A percentile compares a stretch with the other conserved stretches of the same genome.
These are phyloP conservation scores for Solanum phureja DNA, from an alignment of 257 asterid species.

Conservation along the genomic window DNA sequence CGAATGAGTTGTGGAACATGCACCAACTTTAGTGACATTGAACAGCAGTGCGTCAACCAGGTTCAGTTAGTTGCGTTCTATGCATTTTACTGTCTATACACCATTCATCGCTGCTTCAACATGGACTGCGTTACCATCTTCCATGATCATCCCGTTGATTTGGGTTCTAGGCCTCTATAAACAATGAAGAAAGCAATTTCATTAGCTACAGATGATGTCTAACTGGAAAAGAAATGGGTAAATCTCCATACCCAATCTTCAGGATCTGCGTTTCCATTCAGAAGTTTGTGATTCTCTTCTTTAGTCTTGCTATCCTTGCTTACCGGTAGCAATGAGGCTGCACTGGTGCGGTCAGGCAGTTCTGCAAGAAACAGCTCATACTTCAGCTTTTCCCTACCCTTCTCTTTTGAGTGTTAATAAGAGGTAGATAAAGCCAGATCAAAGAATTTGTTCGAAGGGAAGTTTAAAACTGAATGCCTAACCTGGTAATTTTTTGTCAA, in stretches of 20 bases:
- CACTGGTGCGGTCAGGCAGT: constrained; percentile 68
- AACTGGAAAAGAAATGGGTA: background rate
- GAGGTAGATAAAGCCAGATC: background rate
- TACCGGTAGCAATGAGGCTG: constrained; percentile 54
- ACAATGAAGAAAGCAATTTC: background rate
- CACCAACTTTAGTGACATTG: background rate
- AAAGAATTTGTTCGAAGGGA: background rate
- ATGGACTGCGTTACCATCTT: constrained; percentile 28
- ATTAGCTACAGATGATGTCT: background rate
- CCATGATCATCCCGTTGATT: constrained; percentile 35
- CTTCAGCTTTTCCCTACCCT: background rate
- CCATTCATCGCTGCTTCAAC: constrained; percentile 27
- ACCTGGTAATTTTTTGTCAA: constrained; percentile 45
- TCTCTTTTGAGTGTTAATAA: background rate
- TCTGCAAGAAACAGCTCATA: constrained; percentile 27
- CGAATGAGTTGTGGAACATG: background rate
- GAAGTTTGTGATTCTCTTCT: constrained; percentile 55
- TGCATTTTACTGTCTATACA: constrained; percentile 7
- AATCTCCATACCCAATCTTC: constrained; percentile 32
- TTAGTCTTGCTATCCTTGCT: constrained; percentile 54
- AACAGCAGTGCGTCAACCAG: background rate
- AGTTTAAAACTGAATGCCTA: background rate
- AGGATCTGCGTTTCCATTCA: constrained; percentile 39
- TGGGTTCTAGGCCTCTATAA: constrained; percentile 47
- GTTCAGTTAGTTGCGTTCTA: background rate